A percentile compares a stretch with the other conserved stretches of the same genome.
These are phyloP conservation scores for Botrytis elliptica DNA, from an alignment of 2,329 filamentous ascomycete species.

Conservation along the genomic window DNA sequence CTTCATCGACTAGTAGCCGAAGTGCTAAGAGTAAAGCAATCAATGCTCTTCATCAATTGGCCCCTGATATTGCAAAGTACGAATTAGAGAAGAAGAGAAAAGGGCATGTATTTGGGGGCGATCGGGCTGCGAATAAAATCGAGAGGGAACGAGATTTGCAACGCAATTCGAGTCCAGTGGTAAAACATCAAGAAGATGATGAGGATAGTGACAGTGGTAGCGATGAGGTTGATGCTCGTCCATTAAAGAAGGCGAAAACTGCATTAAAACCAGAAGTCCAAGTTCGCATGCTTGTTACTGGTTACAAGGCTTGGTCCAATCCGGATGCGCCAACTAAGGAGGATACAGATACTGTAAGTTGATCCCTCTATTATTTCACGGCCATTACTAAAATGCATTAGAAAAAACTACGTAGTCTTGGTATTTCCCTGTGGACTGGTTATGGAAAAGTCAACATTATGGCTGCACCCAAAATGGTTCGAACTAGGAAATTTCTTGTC, in stretches of 20 bases:
- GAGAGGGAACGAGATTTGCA: slow-evolving; percentile 48
- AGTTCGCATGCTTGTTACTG: slow-evolving; percentile 78
- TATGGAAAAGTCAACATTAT: slow-evolving; percentile 77
- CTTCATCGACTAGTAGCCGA: slow-evolving; percentile 72
- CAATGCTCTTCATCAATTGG: slow-evolving; percentile 72
- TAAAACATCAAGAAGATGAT: slow-evolving; percentile 36
- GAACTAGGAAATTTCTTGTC: slow-evolving; percentile 90
- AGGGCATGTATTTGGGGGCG: slow-evolving; percentile 58
- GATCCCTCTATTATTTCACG: slow-evolving; percentile 18
- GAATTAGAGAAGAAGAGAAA: slow-evolving; percentile 89
- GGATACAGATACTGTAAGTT: slow-evolving; percentile 73
- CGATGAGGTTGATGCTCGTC: slow-evolving; percentile 48
- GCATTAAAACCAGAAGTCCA: slow-evolving; percentile 64
- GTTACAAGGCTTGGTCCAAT: slow-evolving; percentile 76
- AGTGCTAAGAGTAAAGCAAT: slow-evolving; percentile 85
- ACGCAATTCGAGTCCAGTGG: slow-evolving; percentile 42
- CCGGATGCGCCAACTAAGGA: slow-evolving; percentile 65
- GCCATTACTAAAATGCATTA: slow-evolving; percentile 42
- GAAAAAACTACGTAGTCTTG: slow-evolving; percentile 79
- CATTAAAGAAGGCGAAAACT: slow-evolving; percentile 56
- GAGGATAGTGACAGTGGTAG: slow-evolving; percentile 44
- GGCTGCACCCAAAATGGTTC: slow-evolving; percentile 80
- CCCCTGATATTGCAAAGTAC: slow-evolving; percentile 82
- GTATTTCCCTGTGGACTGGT: slow-evolving; percentile 77
- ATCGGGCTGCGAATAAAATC: slow-evolving; percentile 57